phyloP scores from a whole-genome alignment of 495 filamentous ascomycete species.

The Penicillium cosmopolitanum region DNA sequence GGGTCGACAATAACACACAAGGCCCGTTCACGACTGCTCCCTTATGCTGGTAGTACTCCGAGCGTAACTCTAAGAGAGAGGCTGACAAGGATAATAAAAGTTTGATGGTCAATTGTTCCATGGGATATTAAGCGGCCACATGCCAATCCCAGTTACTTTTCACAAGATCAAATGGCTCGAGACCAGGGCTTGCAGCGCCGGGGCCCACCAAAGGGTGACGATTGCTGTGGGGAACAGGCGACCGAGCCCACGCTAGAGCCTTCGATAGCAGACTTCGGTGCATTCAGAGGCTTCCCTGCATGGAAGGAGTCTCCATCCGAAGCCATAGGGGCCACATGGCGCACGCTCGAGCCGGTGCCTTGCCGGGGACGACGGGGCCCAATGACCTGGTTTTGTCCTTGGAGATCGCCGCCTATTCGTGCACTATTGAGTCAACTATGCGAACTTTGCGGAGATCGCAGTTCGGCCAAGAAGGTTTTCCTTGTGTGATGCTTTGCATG shows the following conservation, averaged over 20 bases:
- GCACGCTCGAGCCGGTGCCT: not conserved
- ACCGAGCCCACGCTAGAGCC: slow-evolving; percentile 15
- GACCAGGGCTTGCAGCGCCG: not conserved
- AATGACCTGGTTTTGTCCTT: not conserved
- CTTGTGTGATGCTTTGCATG: slow-evolving; percentile 14
- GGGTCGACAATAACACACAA: slow-evolving; percentile 10
- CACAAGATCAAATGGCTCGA: not conserved
- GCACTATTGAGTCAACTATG: slow-evolving; percentile 30
- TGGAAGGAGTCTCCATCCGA: slow-evolving; percentile 4
- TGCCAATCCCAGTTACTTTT: slow-evolving; percentile 3
- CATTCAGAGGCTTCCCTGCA: not conserved
- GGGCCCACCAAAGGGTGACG: slow-evolving; percentile 14
- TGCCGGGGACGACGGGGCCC: slow-evolving; percentile 2
- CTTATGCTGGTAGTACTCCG: slow-evolving; percentile 8
- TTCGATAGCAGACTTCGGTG: slow-evolving; percentile 16
- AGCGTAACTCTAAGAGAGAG: slow-evolving; percentile 9
- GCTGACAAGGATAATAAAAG: not conserved
- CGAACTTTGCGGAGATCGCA: slow-evolving; percentile 12
- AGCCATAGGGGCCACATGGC: slow-evolving; percentile 23
- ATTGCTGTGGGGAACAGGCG: slow-evolving; percentile 18
- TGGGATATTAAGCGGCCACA: slow-evolving; percentile 2
- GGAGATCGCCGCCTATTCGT: slow-evolving; percentile 18
- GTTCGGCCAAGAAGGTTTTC: slow-evolving; percentile 7
- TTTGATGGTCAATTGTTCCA: slow-evolving; percentile 1
- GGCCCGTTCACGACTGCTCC: slow-evolving; percentile 1